Base-by-base conservation (phyloP, 2,329 filamentous ascomycete species). In the Tolypocladium sp. region DNA sequence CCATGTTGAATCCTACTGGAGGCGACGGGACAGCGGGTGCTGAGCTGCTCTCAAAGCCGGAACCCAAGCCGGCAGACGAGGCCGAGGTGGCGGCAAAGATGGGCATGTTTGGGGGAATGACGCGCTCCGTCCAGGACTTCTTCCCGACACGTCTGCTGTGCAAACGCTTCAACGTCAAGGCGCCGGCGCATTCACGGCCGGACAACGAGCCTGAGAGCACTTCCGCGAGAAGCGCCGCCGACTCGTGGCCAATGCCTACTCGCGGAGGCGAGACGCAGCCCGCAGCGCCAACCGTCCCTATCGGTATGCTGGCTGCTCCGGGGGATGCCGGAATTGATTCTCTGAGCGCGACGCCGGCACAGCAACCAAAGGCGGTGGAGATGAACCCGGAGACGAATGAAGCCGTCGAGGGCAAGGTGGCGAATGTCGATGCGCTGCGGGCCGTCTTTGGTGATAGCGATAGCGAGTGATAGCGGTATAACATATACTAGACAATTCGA, bases 361-460 rank as follows among this genome's bases (percentile, higher is more conserved):
- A 15, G 46, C 58, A 54, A 37, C 22, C 20, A 41, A 55, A 58
- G 38, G 20, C 46, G 7, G 56, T 44, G 10, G 71, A 76, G 40
- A 80, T 94, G 30, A 84, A 96, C 70, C 82, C 86, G 0, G 89
- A 91, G 63, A 83, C 79, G 64, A 96, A 96, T 49, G 70, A 75
- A 46, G 73, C 73, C 12, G 67, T 96, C 12, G 90, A 95, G 68
- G 87, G 82, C 0, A 79, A 86, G 66, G 82, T 85, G 58, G 90
- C 92, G 1, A 86, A 88, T 20, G 90, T 92, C 55, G 90, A 89
- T 51, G 87, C 97, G 0, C 92, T 97, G 67, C 90, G 85, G 65
- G 90, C 91, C n/a, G 92, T 97, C 37, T 97, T 97, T 81, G 93
- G 92, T 7, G 91, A 92, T 70, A 89, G 89, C 68, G 88, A 89